These are phyloP conservation scores for Metschnikowia dekortorum DNA, from an alignment of 805 yeast genomes.

Conservation along the genomic window DNA sequence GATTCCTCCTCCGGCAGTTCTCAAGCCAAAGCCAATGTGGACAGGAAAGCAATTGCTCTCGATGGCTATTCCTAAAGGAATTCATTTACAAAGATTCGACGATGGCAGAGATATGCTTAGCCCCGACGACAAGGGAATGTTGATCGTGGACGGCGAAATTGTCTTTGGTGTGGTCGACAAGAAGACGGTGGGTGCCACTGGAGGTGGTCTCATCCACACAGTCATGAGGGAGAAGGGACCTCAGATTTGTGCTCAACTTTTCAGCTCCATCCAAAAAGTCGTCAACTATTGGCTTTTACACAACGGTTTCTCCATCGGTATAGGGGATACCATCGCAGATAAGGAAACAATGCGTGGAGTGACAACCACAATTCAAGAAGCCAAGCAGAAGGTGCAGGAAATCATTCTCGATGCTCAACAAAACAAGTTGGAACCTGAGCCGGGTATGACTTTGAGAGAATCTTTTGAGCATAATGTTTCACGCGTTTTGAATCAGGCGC, in stretches of 20 bases:
- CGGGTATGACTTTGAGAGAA: constrained; percentile 99
- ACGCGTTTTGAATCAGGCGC: constrained; percentile 91
- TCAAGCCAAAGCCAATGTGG: constrained; percentile 96
- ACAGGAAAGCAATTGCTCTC: constrained; percentile 93
- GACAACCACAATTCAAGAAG: constrained; percentile 88
- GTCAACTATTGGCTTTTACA: constrained; percentile 96
- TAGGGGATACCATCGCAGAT: constrained; percentile 99
- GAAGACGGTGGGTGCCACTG: constrained; percentile 97
- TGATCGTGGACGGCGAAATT: constrained; percentile 91
- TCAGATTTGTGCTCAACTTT: constrained; percentile 78
- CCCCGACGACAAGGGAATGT: constrained; percentile 94
- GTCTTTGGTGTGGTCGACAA: constrained; percentile 98
- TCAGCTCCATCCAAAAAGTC: constrained; percentile 90
- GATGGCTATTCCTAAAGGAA: constrained; percentile 92
- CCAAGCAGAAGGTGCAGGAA: constrained; percentile 91
- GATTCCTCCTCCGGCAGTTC: constrained; percentile 89
- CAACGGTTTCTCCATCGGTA: constrained; percentile 97
- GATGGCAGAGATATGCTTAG: constrained; percentile 78
- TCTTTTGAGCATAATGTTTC: constrained; percentile 97
- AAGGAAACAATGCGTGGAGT: constrained; percentile 91
- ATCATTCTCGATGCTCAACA: constrained; percentile 90
- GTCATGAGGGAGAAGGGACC: constrained; percentile 98
- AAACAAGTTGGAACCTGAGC: constrained; percentile 86
- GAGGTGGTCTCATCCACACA: constrained; percentile 96
- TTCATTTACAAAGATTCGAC: constrained; percentile 89